Percentiles rank a stretch among this genome's conserved stretches.
phyloP scores from a whole-genome alignment of 495 filamentous ascomycete species.

The Massariosphaeria phaeospora region DNA sequence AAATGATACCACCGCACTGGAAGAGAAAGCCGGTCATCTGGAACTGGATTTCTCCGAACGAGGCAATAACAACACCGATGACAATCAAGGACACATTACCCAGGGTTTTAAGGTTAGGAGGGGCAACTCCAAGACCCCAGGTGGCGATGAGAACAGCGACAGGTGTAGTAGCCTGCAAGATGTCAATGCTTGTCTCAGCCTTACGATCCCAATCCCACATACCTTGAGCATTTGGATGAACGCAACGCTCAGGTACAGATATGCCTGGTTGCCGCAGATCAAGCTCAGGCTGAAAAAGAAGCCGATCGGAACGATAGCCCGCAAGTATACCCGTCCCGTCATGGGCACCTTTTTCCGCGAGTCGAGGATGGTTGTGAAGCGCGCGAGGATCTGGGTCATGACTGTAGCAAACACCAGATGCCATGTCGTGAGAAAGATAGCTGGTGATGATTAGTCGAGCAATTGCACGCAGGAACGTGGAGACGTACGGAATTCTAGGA shows the following conservation, averaged over 20 bases:
- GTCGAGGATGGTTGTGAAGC: conserved; percentile 78
- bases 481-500: conserved; percentile 41
- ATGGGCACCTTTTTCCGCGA: conserved; percentile 88
- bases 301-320: conserved; percentile 88
- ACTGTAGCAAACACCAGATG: conserved; percentile 83
- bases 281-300: conserved; percentile 88
- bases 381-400: conserved; percentile 85
- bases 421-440: conserved; percentile 86
- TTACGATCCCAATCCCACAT: conserved; percentile 19
- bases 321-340: conserved; percentile 84
- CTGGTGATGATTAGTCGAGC: conserved; percentile 26
- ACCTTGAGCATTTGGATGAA: conserved; percentile 99
- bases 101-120: conserved; percentile 72
- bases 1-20: conserved; percentile 77
- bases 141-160: conserved; percentile 81
- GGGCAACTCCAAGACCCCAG: conserved; percentile 74
- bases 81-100: conserved; percentile 86
- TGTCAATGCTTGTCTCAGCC: conserved; percentile 10
- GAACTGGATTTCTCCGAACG: conserved; percentile 89
- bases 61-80: conserved; percentile 82
- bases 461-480: background rate
- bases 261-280: conserved; percentile 91
- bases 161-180: conserved; percentile 71
- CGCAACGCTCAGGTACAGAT: conserved; percentile 84
- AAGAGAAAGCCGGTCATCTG: conserved; percentile 80